Evolutionary conservation across 2,329 filamentous ascomycete species (phyloP).

Genomic region (Phialophora verrucosa): DNA sequence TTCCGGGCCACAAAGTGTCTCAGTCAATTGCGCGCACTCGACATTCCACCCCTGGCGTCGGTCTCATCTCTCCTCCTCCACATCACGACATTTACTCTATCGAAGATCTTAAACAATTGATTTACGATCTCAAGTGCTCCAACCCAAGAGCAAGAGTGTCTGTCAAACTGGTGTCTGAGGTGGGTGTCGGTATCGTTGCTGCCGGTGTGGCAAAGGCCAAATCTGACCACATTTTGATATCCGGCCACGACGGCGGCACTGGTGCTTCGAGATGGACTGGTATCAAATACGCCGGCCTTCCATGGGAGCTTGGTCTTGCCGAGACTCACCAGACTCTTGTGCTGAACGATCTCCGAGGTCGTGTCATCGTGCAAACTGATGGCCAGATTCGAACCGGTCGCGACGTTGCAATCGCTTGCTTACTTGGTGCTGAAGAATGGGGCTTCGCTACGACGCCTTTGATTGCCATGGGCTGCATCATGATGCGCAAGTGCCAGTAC

Average conservation of each 20-base stretch:
- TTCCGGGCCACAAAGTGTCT: constrained; percentile 95
- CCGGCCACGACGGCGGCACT: constrained; percentile 94
- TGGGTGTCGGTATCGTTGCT: constrained; percentile 94
- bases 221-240: constrained; percentile 95
- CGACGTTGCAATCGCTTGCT: constrained; percentile 90
- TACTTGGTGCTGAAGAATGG: constrained; percentile 97
- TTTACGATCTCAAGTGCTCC: constrained; percentile 96
- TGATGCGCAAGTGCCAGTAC: constrained; percentile 72
- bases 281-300: constrained; percentile 97
- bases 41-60: constrained; percentile 94
- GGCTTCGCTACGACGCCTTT: constrained; percentile 93
- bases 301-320: constrained; percentile 94
- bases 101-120: constrained; percentile 95
- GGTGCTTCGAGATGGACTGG: constrained; percentile 97
- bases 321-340: constrained; percentile 97
- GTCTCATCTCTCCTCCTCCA: constrained; percentile 91
- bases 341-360: constrained; percentile 91
- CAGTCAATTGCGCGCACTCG: constrained; percentile 91
- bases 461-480: constrained; percentile 95
- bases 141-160: constrained; percentile 91
- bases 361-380: constrained; percentile 95
- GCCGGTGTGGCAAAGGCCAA: constrained; percentile 98
- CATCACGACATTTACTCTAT: constrained; percentile 99
- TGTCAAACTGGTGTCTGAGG: constrained; percentile 97
- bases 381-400: constrained; percentile 91